Conservation (phyloP, 495 filamentous ascomycete genomes). For the Neurospora terricola region DNA sequence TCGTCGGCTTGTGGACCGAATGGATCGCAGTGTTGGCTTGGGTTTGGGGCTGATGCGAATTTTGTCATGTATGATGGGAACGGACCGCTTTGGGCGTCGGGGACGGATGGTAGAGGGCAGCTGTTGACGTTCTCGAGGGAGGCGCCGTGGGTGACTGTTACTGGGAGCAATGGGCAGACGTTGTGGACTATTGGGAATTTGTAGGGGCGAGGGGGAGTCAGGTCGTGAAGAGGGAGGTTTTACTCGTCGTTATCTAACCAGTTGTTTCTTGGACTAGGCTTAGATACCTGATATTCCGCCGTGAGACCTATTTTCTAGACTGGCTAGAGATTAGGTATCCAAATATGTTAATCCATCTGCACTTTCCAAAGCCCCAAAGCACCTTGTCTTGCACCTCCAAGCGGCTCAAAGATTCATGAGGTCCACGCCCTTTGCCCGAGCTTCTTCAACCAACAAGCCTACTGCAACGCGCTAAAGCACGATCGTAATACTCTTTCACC, state of each 20-base stretch:
- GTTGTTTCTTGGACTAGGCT: background rate
- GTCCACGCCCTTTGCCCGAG: background rate
- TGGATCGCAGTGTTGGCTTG: background rate
- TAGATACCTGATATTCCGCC: background rate
- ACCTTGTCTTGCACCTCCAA: background rate
- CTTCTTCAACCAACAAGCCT: background rate
- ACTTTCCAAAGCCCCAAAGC: background rate
- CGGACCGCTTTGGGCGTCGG: slow-evolving; percentile 3
- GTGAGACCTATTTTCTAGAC: background rate
- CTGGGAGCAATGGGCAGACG: background rate
- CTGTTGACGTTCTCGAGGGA: slow-evolving; percentile 1
- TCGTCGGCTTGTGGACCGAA: slow-evolving; percentile 3
- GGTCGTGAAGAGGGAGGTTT: background rate
- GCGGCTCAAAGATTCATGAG: background rate
- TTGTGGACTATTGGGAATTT: slow-evolving; percentile 5
- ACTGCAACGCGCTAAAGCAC: background rate
- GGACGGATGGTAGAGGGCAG: slow-evolving; percentile 2
- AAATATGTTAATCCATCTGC: background rate
- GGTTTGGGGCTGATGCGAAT: background rate
- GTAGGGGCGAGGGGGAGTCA: background rate
- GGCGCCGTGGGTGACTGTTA: slow-evolving; percentile 5
- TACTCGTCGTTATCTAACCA: background rate
- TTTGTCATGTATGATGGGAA: slow-evolving; percentile 2
- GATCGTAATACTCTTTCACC: background rate
- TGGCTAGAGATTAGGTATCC: background rate